Evolutionary conservation across 2,329 filamentous ascomycete genomes (phyloP).

Genomic region (Metarhizium anisopliae): DNA sequence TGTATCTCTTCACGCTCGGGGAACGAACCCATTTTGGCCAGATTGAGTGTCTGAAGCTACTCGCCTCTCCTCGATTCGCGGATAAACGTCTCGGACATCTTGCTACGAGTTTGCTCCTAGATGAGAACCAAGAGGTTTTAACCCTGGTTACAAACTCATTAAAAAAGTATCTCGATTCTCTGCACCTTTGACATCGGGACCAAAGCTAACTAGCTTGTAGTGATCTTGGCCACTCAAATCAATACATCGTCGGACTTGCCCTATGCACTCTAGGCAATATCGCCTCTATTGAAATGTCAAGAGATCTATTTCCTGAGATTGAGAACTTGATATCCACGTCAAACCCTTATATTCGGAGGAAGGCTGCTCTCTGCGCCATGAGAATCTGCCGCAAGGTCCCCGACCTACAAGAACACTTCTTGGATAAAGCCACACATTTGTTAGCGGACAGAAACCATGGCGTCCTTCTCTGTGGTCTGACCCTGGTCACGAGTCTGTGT

Average conservation of each 20-base stretch:
- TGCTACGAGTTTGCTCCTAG: slow-evolving; percentile 88
- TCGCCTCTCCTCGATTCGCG: slow-evolving; percentile 93
- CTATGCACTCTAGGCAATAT: slow-evolving; percentile 97
- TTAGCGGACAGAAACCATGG: slow-evolving; percentile 93
- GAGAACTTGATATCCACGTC: slow-evolving; percentile 84
- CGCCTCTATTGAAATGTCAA: slow-evolving; percentile 94
- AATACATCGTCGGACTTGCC: slow-evolving; percentile 95
- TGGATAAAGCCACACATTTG: slow-evolving; percentile 85
- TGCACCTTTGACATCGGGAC: not conserved
- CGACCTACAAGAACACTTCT: slow-evolving; percentile 91
- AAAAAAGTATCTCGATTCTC: slow-evolving; percentile 61
- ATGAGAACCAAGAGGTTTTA: slow-evolving; percentile 97
- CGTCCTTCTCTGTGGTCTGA: slow-evolving; percentile 85
- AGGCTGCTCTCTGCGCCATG: slow-evolving; percentile 98
- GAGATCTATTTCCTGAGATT: slow-evolving; percentile 93
- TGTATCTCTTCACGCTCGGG: slow-evolving; percentile 95
- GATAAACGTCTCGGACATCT: slow-evolving; percentile 95
- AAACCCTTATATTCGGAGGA: slow-evolving; percentile 96
- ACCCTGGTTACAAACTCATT: slow-evolving; percentile 96
- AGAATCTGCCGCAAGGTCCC: slow-evolving; percentile 97
- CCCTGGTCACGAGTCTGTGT: slow-evolving; percentile 83
- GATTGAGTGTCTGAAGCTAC: slow-evolving; percentile 96
- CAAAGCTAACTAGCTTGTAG: slow-evolving; percentile 34
- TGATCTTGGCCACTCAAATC: slow-evolving; percentile 93
- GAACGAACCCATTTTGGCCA: slow-evolving; percentile 98